Percentiles rank a stretch among this genome's conserved stretches.
Evolutionary conservation across 306 rosid species (phyloP).

Genomic region (Quercus bicolor): DNA sequence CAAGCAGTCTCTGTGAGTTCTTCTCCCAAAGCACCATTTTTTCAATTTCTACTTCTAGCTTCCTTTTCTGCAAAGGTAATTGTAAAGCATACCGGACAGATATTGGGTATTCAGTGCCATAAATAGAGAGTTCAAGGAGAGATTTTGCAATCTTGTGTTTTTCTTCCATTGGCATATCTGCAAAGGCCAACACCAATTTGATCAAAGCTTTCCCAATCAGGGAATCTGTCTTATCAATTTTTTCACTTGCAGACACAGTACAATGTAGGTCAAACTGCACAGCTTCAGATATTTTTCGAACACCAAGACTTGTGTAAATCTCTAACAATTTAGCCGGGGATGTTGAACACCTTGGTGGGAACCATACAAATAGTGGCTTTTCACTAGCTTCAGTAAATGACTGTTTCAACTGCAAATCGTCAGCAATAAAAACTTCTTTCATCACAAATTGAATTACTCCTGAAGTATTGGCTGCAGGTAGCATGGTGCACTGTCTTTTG

Average conservation of each 20-base stretch:
- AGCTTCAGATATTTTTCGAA: conserved; percentile 13
- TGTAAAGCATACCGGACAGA: no score
- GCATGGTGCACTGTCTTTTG: background rate
- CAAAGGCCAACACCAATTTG: no score
- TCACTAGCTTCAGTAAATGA: background rate
- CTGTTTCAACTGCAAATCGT: conserved; percentile 18
- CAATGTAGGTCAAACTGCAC: background rate
- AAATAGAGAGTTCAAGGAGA: no score
- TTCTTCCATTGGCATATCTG: no score
- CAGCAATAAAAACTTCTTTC: conserved; percentile 14
- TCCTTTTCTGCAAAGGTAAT: no score
- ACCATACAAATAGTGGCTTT: conserved; percentile 22
- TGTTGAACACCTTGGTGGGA: background rate
- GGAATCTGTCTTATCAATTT: no score
- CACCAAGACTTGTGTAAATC: conserved; percentile 13
- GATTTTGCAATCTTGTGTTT: no score
- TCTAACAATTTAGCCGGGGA: background rate
- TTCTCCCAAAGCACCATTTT: conserved; percentile 21
- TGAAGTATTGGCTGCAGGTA: conserved; percentile 7
- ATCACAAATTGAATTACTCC: conserved; percentile 7
- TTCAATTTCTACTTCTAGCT: no score
- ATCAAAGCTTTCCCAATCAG: no score
- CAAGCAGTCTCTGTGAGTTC: conserved; percentile 28
- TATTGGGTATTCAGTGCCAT: no score
- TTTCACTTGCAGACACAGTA: no score